phyloP scores from a whole-genome alignment of 306 rosid species.

The Malus sylvestris region DNA sequence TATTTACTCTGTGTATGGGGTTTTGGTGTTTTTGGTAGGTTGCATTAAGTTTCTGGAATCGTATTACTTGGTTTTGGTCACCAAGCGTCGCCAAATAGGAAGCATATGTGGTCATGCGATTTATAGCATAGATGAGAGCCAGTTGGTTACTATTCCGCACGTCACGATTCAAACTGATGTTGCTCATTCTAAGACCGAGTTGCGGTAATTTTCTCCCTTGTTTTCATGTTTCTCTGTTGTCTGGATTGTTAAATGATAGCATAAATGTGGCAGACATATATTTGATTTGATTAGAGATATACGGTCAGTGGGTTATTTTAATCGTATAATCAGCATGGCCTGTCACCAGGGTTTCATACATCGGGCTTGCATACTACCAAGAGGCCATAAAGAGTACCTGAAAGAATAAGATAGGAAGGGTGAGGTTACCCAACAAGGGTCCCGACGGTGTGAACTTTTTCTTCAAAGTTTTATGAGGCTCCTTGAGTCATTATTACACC shows the following conservation, averaged over 20 bases:
- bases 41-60: slow-evolving; percentile 91
- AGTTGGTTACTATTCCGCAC: slow-evolving; percentile 76
- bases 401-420: neutral
- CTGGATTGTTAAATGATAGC: neutral
- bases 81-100: slow-evolving; percentile 89
- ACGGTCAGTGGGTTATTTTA: neutral
- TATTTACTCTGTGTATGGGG: neutral
- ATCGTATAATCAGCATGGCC: neutral
- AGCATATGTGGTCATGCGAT: slow-evolving; percentile 84
- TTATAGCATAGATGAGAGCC: slow-evolving; percentile 76
- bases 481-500: neutral
- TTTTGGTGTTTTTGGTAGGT: slow-evolving; percentile 33
- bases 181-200: slow-evolving; percentile 84
- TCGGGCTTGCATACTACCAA: neutral
- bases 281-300: neutral
- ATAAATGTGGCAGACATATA: neutral
- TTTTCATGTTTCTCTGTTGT: neutral
- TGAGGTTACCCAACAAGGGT: neutral
- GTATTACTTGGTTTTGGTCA: slow-evolving; percentile 79
- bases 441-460: neutral
- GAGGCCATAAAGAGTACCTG: neutral
- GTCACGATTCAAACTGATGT: slow-evolving; percentile 70
- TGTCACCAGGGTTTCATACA: neutral
- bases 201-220: slow-evolving; percentile 34
- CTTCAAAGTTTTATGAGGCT: neutral